Evolutionary conservation across 768 basidiomycete species (phyloP), one percentile per base, ranked within the genome.

Genomic region (Pleurotus sapidus): DNA sequence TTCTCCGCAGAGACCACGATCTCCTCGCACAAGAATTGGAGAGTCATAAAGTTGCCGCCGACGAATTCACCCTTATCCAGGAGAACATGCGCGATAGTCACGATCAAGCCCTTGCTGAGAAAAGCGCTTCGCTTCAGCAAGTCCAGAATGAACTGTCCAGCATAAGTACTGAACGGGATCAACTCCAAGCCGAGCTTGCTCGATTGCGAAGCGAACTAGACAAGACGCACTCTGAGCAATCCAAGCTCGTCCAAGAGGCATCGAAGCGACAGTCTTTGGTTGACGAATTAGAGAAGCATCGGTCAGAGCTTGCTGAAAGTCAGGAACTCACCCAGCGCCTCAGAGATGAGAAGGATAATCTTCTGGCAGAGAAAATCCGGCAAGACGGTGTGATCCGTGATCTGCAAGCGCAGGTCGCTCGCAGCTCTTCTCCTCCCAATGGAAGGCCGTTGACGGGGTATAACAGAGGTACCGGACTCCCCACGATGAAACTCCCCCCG

Each of bases 261-360:
- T 89, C 89, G 6, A 87, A 88, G 62, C 86, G 84, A 40, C 84
- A 91, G 62, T 86, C 88, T 15, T 77, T 92, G 38, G 83, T 82
- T 8, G 78, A 81, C 18, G 91, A 95, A 65, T 74, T 94, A 34
- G 91, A 93, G 63, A 83, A 78, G 37, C 89, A 91, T 68, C 89
- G 89, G 23, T 86, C 85, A 7, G 76, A 85, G 25, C 76, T 93
- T 14, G 86, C 87, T 23, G 91, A 93, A 63, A 72, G 88, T 69
- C 91, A 93, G 63, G 86, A 88, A 59, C 86, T 82, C 60, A 74
- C 93, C 23, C 89, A 91, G 68, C 84, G 81, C 46, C 84, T 85
- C 65, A 90, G 89, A 72, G 88, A 93, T 64, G 91, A 93, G 72
- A 90, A 89, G 70, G 93, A 91, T 67, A 77, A 65, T 14, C 74